A percentile compares a stretch with the other conserved stretches of the same genome.
Evolutionary conservation across 2,329 filamentous ascomycete genomes (phyloP).

Genomic region (Hypoxylon sp.): DNA sequence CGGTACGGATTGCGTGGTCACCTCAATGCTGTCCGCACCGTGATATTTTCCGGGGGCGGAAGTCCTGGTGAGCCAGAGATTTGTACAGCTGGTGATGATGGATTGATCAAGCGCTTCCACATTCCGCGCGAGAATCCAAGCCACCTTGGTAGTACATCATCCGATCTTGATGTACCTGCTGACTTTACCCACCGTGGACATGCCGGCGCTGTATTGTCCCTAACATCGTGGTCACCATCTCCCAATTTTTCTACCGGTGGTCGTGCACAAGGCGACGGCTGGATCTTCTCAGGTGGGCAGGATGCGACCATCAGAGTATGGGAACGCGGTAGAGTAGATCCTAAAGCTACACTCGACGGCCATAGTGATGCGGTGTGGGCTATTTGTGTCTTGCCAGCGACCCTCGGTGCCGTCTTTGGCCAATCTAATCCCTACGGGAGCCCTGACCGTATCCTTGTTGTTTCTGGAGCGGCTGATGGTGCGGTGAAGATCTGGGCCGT

Average conservation of each 20-base stretch:
- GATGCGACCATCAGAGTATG: conserved; percentile 94
- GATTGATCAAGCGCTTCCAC: conserved; percentile 96
- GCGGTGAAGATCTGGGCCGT: conserved; percentile 95
- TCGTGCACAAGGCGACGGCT: conserved; percentile 90
- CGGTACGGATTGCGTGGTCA: conserved; percentile 93
- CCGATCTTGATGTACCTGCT: conserved; percentile 90
- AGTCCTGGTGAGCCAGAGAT: conserved; percentile 97
- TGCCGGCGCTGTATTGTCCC: conserved; percentile 86
- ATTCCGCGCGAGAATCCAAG: conserved; percentile 83
- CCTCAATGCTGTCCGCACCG: conserved; percentile 91
- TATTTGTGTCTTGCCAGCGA: conserved; percentile 90
- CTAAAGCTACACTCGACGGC: conserved; percentile 93
- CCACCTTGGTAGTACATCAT: conserved; percentile 68
- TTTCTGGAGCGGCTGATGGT: conserved; percentile 91
- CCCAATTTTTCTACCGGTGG: conserved; percentile 92
- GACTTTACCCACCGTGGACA: conserved; percentile 98
- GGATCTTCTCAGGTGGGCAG: conserved; percentile 98
- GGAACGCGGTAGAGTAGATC: conserved; percentile 94
- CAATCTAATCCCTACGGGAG: conserved; percentile 81
- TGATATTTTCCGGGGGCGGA: conserved; percentile 97
- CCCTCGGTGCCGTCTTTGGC: conserved; percentile 85
- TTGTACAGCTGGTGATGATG: conserved; percentile 95
- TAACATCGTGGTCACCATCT: conserved; percentile 89
- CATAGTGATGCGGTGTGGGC: conserved; percentile 98
- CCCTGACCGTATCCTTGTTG: conserved; percentile 89